Evolutionary conservation across 2,329 filamentous ascomycete species (phyloP).

Genomic region (Ceratocystis eucalypticola): DNA sequence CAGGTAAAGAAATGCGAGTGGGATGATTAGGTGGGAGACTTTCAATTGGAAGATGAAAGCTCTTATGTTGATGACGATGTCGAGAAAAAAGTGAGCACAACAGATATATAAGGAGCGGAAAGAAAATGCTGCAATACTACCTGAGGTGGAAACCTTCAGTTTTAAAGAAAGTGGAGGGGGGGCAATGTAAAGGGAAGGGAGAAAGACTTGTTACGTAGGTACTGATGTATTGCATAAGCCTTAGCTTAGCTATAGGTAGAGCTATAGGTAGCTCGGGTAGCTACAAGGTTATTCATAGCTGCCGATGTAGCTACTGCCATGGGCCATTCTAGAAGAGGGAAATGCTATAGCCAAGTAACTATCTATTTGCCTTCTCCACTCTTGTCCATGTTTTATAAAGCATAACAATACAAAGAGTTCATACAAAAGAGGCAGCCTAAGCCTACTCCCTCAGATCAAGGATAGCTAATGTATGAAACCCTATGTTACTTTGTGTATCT

Average conservation of each 20-base stretch:
- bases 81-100: background rate
- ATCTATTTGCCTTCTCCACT: background rate
- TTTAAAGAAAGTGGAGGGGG: constrained; percentile 6
- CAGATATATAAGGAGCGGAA: background rate
- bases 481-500: background rate
- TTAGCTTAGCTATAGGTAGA: constrained; percentile 1
- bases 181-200: constrained; percentile 3
- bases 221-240: background rate
- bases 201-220: background rate
- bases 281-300: background rate
- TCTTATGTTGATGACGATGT: background rate
- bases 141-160: constrained; percentile 10
- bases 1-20: background rate
- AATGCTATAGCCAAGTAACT: background rate
- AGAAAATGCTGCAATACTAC: background rate
- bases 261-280: background rate
- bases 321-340: background rate
- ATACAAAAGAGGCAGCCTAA: background rate
- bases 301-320: background rate
- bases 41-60: background rate
- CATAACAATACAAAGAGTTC: background rate
- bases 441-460: background rate
- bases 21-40: background rate
- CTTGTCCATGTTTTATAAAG: background rate
- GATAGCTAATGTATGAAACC: background rate